Base-by-base conservation (phyloP, 495 filamentous ascomycete genomes). In the Durotheca rogersii region DNA sequence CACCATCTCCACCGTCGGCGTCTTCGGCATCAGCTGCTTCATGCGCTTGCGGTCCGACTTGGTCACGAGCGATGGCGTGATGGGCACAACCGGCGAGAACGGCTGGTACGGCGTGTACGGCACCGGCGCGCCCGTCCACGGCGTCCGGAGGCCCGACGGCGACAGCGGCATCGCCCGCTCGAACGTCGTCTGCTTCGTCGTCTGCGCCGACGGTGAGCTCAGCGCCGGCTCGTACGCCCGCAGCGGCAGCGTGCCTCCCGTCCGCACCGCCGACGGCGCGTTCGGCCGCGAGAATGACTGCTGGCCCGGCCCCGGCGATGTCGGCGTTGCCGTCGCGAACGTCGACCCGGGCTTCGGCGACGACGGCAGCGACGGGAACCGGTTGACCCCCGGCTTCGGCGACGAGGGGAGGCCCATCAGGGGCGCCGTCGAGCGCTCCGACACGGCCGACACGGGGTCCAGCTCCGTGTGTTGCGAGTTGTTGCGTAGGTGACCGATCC, bases 31-130 rank as follows among this genome's bases (percentile, higher is more conserved):
- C 44, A 80, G 54, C 71, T 72, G 79, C 73, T 73, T 80, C 77
- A 76, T 80, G 47, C 74, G 69, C 74, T 86, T 90, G 37, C 89
- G 69, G 59, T 96, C 88, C 51, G 80, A 79, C 67, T 79, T 83
- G 7, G 83, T 89, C 32, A 89, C 83, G 37, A 90, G 74, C 35
- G 83, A 82, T 1, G 91, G 90, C 20, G 90, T 94, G 47, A 96
- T 82, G 0, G 91, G 91, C 11, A 93, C 87, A 6, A 94, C 76
- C 0, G 91, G 90, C 1, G 86, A 89, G 62, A 87, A 92, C 0
- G 91, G 91, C 78, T 95, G 93, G 62, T 96, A 96, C 4, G 91
- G 88, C 44, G 81, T 85, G 67, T 96, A 95, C 4, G 91, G 91
- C 25, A 78, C 74, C 0, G 89, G 83, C 31, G 87, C 80, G 4